Percentiles rank a stretch among this genome's conserved stretches.
Conservation (phyloP, 169 alveolate species). For the Cryptosporidium sp. region DNA sequence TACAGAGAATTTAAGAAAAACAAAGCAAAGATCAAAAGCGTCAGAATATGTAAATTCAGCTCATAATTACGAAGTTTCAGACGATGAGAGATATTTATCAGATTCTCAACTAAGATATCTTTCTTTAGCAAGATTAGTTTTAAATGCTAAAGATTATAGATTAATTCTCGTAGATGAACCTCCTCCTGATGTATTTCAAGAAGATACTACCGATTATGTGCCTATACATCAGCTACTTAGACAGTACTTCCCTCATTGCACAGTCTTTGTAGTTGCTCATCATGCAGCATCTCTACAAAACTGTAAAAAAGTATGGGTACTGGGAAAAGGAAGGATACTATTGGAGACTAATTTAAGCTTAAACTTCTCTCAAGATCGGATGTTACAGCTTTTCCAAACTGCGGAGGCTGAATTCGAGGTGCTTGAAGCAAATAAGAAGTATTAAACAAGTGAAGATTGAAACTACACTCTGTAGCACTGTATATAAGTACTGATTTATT, state of each 20-base stretch:
- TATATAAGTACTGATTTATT: no score
- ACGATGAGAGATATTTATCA: slow-evolving; percentile 71
- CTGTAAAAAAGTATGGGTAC: slow-evolving; percentile 80
- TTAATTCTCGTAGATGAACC: slow-evolving; percentile 81
- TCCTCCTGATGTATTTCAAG: slow-evolving; percentile 78
- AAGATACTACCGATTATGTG: slow-evolving; percentile 39
- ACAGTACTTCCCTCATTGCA: slow-evolving; percentile 77
- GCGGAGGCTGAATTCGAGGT: slow-evolving; percentile 19
- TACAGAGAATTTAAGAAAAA: not conserved
- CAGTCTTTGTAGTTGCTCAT: slow-evolving; percentile 80
- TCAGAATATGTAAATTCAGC: not conserved
- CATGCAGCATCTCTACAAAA: slow-evolving; percentile 79
- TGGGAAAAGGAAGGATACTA: slow-evolving; percentile 78
- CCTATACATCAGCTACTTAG: slow-evolving; percentile 74
- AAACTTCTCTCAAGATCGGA: slow-evolving; percentile 39
- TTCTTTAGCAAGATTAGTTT: slow-evolving; percentile 75
- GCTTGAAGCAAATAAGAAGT: not conserved
- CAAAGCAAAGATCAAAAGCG: not conserved
- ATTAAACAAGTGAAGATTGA: not conserved
- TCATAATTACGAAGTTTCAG: slow-evolving; percentile 14
- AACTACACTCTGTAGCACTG: no score
- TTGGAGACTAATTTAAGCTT: slow-evolving; percentile 21
- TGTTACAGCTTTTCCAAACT: slow-evolving; percentile 45
- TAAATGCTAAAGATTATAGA: slow-evolving; percentile 64
- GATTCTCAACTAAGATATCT: slow-evolving; percentile 77